phyloP scores from a whole-genome alignment of 2,329 filamentous ascomycete species.

The Curvularia sp. region DNA sequence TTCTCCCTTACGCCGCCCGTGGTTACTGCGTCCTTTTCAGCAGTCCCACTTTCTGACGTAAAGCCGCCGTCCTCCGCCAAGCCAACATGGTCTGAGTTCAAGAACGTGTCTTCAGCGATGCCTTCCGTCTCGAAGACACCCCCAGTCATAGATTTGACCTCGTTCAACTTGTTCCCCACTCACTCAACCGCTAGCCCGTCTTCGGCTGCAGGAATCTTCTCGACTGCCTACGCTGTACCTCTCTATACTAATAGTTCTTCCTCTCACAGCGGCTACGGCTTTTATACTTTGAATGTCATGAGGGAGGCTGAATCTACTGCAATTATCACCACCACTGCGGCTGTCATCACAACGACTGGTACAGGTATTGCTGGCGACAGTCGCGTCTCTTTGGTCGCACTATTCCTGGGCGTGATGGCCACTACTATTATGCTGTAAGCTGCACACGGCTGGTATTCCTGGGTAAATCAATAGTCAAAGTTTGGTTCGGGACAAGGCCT shows the following conservation, averaged over 20 bases:
- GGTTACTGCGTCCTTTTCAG: conserved; percentile 5
- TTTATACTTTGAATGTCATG: conserved; percentile 20
- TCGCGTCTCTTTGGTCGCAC: conserved; percentile 10
- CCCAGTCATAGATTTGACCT: background rate
- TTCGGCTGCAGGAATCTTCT: background rate
- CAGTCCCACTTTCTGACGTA: conserved; percentile 1
- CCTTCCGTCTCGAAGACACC: background rate
- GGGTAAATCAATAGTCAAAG: background rate
- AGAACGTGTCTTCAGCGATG: background rate
- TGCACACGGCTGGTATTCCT: conserved; percentile 1
- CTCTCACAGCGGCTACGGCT: conserved; percentile 7
- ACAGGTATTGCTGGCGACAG: conserved; percentile 13
- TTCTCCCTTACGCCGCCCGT: background rate
- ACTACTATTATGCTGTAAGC: conserved; percentile 14
- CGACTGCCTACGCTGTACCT: background rate
- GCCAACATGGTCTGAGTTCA: background rate
- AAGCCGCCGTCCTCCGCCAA: background rate
- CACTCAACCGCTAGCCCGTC: conserved; percentile 6
- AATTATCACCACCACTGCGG: background rate
- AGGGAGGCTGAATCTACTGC: conserved; percentile 4
- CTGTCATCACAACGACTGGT: background rate
- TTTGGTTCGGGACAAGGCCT: background rate
- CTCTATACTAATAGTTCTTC: conserved; percentile 5
- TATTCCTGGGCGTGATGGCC: conserved; percentile 15
- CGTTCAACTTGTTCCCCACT: conserved; percentile 1